Evolutionary conservation across 441 rosid genomes (phyloP), one percentile per base, ranked within the genome.

Genomic region (Pelargonium myrrhifolium): DNA sequence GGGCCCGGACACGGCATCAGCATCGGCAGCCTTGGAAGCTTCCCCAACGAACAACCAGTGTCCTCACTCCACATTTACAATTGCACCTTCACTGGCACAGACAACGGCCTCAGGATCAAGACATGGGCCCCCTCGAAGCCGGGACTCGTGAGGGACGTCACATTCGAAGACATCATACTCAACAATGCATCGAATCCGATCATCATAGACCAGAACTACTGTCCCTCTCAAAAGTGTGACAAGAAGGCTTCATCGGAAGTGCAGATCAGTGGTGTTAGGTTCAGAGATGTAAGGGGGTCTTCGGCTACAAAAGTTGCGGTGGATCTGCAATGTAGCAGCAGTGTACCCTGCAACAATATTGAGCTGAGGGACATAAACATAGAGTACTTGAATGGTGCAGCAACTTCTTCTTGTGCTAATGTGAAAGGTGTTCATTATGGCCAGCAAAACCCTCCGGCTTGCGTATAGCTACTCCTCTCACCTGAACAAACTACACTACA

Each of bases 1-100:
- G 78, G 80, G 59, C 82, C 82, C 4, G 78, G 89, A 7, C 87
- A 84, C 14, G 86, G 89, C 3, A 75, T 83, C 47, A 80, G 86
- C 26, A 53, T 86, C 0, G 87, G 87, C 26, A 85, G 89, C 49
- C 77, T 85, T 4, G 89, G 88, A 15, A 72, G 67, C 18, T 66
- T 65, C 47, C 21, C 21, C 0, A 12, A 66, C 0, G 88, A 87
- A 67, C 71, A 62, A 4, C 79, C 83, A 0, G 86, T 87, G 0
- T 1, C 4, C 1, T 81, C 80, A 22, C 35, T 87, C 17, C 9
- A 4, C 0, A 75, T 87, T 1, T 49, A 0, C 40, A 72, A 81
- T 21, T 79, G 88, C 66, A 85, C 83, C 0, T 53, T 85, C 56
- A 17, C 67, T 7, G 21, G n/a, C 1, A 75, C 86, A 0, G 53